Base-by-base conservation (phyloP, 2,329 filamentous ascomycete species). In the Lachnum nothofagi region DNA sequence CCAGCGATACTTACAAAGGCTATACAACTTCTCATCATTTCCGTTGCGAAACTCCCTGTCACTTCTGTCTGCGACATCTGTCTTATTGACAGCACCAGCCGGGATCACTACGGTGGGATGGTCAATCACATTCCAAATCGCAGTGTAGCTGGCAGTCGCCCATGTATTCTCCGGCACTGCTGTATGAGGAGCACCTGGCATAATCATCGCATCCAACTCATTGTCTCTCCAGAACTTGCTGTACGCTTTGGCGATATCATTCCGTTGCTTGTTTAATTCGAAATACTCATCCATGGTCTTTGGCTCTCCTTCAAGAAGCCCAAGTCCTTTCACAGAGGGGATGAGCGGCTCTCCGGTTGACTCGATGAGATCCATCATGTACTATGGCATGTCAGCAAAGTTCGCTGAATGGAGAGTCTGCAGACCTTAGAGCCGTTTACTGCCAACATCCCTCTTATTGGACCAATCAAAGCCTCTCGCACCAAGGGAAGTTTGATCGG, bases 161-260 rank as follows among this genome's bases (percentile, higher is more conserved):
- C 48, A 80, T 0, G 66, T 69, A 58, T 80, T 77, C 57, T 79
- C 73, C 16, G 65, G 66, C 1, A 74, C 70, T 1, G 78, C 76
- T 0, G 75, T 78, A 12, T 65, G 70, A 52, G 75, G 72, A 5
- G 75, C 72, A 2, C 69, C 68, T 4, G 73, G 70, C 42, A 68
- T 69, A 7, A 81, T 44, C 0, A 80, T 61, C 0, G 70, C 72
- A 60, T 81, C 77, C 3, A 81, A 60, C 4, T 65, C 57, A 17
- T 75, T 59, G n/a, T 70, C 59, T 0, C 66, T 59, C 63, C 74
- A 71, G 0, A 69, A 29, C 22, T 65, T 64, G 10, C 72, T 68
- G 66, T 70, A 80, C 0, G 52, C 59, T 16, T 69, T 64, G 4
- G 63, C 29, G 72, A 22, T 65, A 48, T 61, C 43, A 16, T 60